These are phyloP conservation scores for Prunus davidiana DNA, from an alignment of 306 rosid species.

Conservation along the genomic window DNA sequence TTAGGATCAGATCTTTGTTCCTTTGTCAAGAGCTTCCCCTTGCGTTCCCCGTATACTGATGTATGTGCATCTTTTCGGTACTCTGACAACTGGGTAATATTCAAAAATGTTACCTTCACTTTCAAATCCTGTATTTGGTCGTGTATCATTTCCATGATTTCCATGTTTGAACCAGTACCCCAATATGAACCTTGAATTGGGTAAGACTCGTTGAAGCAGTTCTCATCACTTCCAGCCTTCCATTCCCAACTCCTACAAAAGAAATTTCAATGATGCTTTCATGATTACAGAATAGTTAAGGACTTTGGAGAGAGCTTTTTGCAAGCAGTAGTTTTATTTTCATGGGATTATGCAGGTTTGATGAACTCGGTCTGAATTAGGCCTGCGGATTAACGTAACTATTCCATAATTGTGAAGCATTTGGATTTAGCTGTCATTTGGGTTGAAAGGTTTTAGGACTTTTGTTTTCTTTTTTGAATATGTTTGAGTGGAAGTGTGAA, in stretches of 20 bases:
- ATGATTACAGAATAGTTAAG: neutral
- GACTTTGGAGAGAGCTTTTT: too few relatives aligned
- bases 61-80: conserved; percentile 88
- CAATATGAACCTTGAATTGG: conserved; percentile 73
- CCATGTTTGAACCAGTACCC: conserved; percentile 85
- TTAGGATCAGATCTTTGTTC: conserved; percentile 78
- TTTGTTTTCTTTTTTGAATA: neutral
- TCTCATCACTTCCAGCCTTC: conserved; percentile 66
- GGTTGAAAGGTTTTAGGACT: too few relatives aligned
- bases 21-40: conserved; percentile 73
- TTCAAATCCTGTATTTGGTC: conserved; percentile 41
- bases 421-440: too few relatives aligned
- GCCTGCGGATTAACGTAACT: too few relatives aligned
- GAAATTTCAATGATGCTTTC: neutral
- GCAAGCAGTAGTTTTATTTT: too few relatives aligned
- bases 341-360: too few relatives aligned
- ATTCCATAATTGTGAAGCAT: too few relatives aligned
- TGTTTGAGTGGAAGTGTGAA: neutral
- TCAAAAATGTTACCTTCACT: conserved; percentile 57
- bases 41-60: conserved; percentile 69
- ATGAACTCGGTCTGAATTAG: too few relatives aligned
- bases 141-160: conserved; percentile 61
- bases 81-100: conserved; percentile 80
- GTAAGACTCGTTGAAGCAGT: conserved; percentile 67
- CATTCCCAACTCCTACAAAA: conserved; percentile 92